Percentiles rank a stretch among this genome's conserved stretches.
Evolutionary conservation across 345 rosid species (phyloP).

Genomic region (Sapria himalayana): DNA sequence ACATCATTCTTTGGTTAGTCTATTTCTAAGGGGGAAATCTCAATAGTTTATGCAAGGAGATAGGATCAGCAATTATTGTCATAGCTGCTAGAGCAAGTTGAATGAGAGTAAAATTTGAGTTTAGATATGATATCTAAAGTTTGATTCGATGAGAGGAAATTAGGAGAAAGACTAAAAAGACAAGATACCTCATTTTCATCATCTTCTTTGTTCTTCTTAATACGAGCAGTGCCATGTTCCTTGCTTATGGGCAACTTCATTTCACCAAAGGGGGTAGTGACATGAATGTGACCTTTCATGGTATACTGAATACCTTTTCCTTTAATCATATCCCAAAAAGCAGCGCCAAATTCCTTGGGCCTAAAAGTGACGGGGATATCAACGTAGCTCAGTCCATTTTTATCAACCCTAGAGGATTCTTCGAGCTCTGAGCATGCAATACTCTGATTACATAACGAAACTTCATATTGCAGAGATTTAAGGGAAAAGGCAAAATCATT

Average conservation of each 20-base stretch:
- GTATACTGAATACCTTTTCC: conserved; percentile 85
- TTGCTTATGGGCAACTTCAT: conserved; percentile 87
- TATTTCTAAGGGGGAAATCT: too few relatives aligned
- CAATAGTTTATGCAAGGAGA: too few relatives aligned
- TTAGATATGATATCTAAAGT: too few relatives aligned
- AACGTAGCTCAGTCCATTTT: conserved; percentile 42
- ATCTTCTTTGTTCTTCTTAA: conserved; percentile 63
- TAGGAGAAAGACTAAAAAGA: background rate
- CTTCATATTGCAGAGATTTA: conserved; percentile 58
- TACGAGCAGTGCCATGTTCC: conserved; percentile 79
- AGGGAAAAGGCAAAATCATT: conserved; percentile 86
- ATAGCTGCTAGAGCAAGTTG: too few relatives aligned
- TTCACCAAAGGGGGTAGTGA: conserved; percentile 78
- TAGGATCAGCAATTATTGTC: too few relatives aligned
- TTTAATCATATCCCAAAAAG: conserved; percentile 95
- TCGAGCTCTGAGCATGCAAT: conserved; percentile 58
- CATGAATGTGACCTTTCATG: conserved; percentile 68
- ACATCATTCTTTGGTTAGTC: too few relatives aligned
- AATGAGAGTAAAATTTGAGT: too few relatives aligned
- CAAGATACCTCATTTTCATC: conserved; percentile 45
- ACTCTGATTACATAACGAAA: conserved; percentile 55
- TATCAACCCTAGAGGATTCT: conserved; percentile 37
- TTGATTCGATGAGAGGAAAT: too few relatives aligned
- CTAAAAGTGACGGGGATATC: conserved; percentile 65
- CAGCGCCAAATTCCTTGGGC: conserved; percentile 95